Evolutionary conservation across 495 filamentous ascomycete species (phyloP).

Genomic region (Cenococcum geophilum): DNA sequence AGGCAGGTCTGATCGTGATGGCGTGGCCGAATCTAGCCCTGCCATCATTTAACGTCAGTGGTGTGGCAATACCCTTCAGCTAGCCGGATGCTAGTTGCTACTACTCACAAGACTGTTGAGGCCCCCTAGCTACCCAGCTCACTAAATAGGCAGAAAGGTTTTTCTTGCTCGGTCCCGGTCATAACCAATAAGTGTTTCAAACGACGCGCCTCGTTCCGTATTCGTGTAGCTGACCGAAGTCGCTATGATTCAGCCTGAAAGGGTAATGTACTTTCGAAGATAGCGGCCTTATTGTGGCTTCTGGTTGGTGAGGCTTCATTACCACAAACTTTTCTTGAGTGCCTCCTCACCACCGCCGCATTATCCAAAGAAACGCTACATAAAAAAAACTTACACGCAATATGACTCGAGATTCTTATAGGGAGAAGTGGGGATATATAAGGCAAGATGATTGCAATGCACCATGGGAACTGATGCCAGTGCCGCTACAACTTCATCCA

Average conservation of each 20-base stretch:
- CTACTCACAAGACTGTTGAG: neutral
- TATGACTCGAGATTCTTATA: neutral
- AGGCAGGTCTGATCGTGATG: neutral
- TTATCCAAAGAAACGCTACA: neutral
- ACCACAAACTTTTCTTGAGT: no score
- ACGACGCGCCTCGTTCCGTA: neutral
- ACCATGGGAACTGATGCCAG: neutral
- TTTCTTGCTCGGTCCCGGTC: neutral
- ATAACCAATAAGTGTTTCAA: neutral
- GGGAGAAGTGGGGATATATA: neutral
- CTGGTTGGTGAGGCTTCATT: neutral
- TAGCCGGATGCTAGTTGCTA: neutral
- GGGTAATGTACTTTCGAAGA: neutral
- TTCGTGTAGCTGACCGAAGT: neutral
- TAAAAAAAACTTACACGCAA: neutral
- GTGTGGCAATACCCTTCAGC: neutral
- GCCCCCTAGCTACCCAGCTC: neutral
- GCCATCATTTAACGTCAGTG: slow-evolving; percentile 4
- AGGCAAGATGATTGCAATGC: neutral
- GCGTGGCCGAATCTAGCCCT: neutral
- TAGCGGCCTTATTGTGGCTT: neutral
- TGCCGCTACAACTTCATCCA: no score
- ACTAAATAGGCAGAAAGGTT: neutral
- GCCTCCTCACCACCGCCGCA: neutral
- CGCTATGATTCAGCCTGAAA: slow-evolving; percentile 3